Evolutionary conservation across 2,329 filamentous ascomycete species (phyloP), one percentile per base, ranked within the genome.

Genomic region (Akanthomyces muscarius): DNA sequence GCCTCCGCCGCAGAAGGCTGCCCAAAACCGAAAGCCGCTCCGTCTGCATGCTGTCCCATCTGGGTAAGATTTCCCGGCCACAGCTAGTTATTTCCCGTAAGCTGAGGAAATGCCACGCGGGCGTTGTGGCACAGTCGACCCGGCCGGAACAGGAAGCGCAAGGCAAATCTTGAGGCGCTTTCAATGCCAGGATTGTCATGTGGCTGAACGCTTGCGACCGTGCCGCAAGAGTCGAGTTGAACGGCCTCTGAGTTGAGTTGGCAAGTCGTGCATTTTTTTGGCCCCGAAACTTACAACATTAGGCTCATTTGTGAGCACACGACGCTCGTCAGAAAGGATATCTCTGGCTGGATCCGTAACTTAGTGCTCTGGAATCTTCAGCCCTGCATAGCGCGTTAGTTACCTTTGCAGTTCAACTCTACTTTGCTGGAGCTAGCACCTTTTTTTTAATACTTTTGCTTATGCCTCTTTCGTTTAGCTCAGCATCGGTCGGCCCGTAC

Each of bases 11-110:
- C 50, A 16, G 13, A 23, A 47, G n/a, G 28, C 33, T 53, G 41
- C 50, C 50, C 41, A 45, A 61, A 61, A 47, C 38, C 48, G 58
- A 61, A 61, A 53, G 28, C 58, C 50, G 50, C 16, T 5, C 50
- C 58, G 58, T 38, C 58, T 45, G 28, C 50, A 23, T 47, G 41
- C 25, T 53, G 28, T 42, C 58, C 50, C 21, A 38, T 45, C 47
- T 38, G 41, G 58, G 58, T 25, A 61, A 30, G n/a, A 16, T 36
- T 50, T 50, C 44, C 44, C 54, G 42, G 23, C 25, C 23, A 10
- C 33, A 7, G 25, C 56, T 7, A 7, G 25, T 45, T 7, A 33
- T 52, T 52, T 60, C 38, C 57, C 47, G 57, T 33, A 36, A 36
- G 21, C 14, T 18, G 21, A 6, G 36, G 13, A 6, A 42, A 30